Percentiles rank a stretch among this genome's conserved stretches.
These are phyloP conservation scores for Pinus albicaulis DNA, from an alignment of 75 land plant species.

Conservation along the genomic window DNA sequence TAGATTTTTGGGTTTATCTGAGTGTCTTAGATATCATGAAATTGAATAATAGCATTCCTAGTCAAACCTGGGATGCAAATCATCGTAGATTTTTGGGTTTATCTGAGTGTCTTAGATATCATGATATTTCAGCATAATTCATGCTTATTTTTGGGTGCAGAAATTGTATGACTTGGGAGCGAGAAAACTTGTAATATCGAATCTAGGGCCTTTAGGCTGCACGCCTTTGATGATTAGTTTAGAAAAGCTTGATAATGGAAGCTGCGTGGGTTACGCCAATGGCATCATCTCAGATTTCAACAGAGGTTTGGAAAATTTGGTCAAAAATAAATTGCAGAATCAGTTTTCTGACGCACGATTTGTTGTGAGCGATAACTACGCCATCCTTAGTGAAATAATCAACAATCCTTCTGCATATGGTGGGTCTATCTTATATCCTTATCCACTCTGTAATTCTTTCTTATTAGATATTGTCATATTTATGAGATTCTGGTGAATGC, in stretches of 20 bases:
- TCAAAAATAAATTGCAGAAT: not conserved
- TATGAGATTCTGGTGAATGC: conserved; percentile 20
- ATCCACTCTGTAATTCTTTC: not conserved
- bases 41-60: no score
- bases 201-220: conserved; percentile 18
- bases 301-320: conserved; percentile 8
- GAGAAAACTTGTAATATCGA: conserved; percentile 13
- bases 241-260: not conserved
- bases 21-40: no score
- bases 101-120: no score
- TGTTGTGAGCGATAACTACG: conserved; percentile 12
- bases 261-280: not conserved
- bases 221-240: conserved; percentile 15
- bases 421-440: not conserved
- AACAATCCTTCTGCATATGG: not conserved
- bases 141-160: conserved; percentile 16
- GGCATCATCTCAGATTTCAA: conserved; percentile 8
- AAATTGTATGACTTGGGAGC: conserved; percentile 12
- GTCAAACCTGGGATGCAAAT: no score
- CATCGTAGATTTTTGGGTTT: no score
- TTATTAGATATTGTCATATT: not conserved
- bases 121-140: no score
- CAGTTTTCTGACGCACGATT: conserved; percentile 3
- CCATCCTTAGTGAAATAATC: not conserved
- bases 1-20: no score